Conservation (phyloP, 768 basidiomycete genomes). For the Terana coerulea region DNA sequence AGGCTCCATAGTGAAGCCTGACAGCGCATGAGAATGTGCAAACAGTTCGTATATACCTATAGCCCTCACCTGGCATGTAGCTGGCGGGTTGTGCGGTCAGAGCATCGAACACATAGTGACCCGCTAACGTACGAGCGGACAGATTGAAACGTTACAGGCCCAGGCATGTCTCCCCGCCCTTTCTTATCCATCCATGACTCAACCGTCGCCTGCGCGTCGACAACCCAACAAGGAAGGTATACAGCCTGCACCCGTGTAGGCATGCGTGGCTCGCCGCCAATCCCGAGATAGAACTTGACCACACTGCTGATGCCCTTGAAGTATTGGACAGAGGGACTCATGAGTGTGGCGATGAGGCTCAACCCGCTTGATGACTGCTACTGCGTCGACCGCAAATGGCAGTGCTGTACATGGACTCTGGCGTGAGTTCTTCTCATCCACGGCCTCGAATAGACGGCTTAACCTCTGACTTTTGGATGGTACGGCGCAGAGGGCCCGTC, state of each 20-base stretch:
- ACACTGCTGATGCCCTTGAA: neutral
- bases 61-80: neutral
- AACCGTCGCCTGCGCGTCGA: slow-evolving; percentile 50
- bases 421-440: neutral
- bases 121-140: slow-evolving; percentile 3
- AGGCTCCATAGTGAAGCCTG: slow-evolving; percentile 43
- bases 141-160: slow-evolving; percentile 11
- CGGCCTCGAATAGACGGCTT: neutral
- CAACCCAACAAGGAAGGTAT: slow-evolving; percentile 63
- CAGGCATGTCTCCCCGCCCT: slow-evolving; percentile 26
- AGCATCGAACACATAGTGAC: neutral
- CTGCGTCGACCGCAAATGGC: slow-evolving; percentile 4
- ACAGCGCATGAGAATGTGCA: slow-evolving; percentile 3
- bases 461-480: slow-evolving; percentile 11
- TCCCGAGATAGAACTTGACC: slow-evolving; percentile 25
- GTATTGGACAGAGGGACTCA: neutral
- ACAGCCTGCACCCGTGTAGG: slow-evolving; percentile 48
- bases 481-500: neutral
- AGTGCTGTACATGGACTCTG: slow-evolving; percentile 4
- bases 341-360: slow-evolving; percentile 20
- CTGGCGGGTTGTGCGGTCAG: neutral
- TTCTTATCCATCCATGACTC: slow-evolving; percentile 26
- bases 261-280: slow-evolving; percentile 35
- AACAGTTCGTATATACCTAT: neutral
- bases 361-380: slow-evolving; percentile 38